Evolutionary conservation across 164 flowering plant species (phyloP), one percentile per base, ranked within the genome.

Genomic region (Magnolia kwangsiensis): DNA sequence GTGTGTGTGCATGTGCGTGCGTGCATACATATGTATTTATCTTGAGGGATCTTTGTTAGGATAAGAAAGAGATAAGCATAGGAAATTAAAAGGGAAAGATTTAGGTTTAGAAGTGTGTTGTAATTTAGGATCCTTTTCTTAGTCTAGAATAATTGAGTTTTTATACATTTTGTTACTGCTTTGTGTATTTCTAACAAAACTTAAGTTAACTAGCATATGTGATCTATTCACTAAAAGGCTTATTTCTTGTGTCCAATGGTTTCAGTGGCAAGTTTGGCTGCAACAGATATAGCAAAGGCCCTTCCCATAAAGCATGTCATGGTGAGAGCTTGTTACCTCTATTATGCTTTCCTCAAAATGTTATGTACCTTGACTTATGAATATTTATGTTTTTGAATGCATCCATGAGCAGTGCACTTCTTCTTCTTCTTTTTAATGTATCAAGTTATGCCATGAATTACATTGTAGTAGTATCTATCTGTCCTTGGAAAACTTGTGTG

Each of bases 221-320:
- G 16, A 11, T 23, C 27, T 49, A 45, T 14, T 13, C 14, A 50
- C 31, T 3, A 23, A 8, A 21, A 68, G 51, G 18, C 21, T 23
- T 55, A 58, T 63, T 18, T 18, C 50, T 11, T 67, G 19, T 69
- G 74, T 75, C 13, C 63, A 8, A 14, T 81, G 74, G 51, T 88
- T 87, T 75, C 89, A 89, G 94, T 80, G 71, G 82, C 86, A 70
- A 83, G 82, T 83, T 81, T 90, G 82, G 69, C 83, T 74, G 78
- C 82, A 66, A 67, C 79, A 19, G 86, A 80, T 72, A 18, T 83
- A 1, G 90, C 90, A 58, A 85, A 86, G 73, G 96, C 94, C 51
- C 66, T 81, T 63, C 63, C 73, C 55, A 29, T 70, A 27, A 73
- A 81, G 16, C 72, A 77, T 75, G 61, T 83, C 11, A n/a, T 80